Evolutionary conservation across 1,139 yeast species (phyloP), one percentile per base, ranked within the genome.

Genomic region (Meyerozyma smithsonii): DNA sequence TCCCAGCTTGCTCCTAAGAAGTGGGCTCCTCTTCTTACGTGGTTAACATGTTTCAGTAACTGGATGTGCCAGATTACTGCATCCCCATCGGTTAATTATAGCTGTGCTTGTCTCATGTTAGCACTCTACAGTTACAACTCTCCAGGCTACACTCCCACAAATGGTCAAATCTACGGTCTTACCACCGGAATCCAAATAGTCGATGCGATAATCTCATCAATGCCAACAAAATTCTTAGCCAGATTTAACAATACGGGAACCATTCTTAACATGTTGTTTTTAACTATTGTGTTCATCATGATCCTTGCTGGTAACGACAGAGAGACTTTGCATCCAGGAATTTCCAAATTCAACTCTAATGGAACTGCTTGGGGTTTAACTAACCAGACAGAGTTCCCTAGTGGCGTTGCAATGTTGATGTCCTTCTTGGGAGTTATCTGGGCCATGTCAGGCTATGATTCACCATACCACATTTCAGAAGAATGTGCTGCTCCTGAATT

Each of bases 371-470:
- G 87, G 87, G 62, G 64, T 1, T 66, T 79, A 36, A 62, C 70
- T 35, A 82, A 82, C 59, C 77, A 72, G 47, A 79, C 87, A 7
- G 87, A 80, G 15, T 83, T 79, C 73, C 84, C 87, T 4, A 65
- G 68, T 40, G 89, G 89, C 38, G 66, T 81, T 36, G 72, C 84
- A 20, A 66, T 80, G 55, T 61, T 81, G 44, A 69, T 78, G 72
- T 67, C 79, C 15, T 81, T 81, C 56, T 62, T 80, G 52, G 82
- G 87, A 20, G 81, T 76, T 39, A 78, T 81, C 52, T 83, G 89
- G 89, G 78, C 84, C 26, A 81, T 82, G 84, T 74, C 84, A 36
- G 89, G 89, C 16, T 82, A 79, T 52, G 90, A 83, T 55, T 76
- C 85, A 16, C 85, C 89, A 0, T 82, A 81, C 66, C 89, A 83